A percentile compares a stretch with the other conserved stretches of the same genome.
phyloP scores from a whole-genome alignment of 169 alveolate species.

The Perkinsus marinus region DNA sequence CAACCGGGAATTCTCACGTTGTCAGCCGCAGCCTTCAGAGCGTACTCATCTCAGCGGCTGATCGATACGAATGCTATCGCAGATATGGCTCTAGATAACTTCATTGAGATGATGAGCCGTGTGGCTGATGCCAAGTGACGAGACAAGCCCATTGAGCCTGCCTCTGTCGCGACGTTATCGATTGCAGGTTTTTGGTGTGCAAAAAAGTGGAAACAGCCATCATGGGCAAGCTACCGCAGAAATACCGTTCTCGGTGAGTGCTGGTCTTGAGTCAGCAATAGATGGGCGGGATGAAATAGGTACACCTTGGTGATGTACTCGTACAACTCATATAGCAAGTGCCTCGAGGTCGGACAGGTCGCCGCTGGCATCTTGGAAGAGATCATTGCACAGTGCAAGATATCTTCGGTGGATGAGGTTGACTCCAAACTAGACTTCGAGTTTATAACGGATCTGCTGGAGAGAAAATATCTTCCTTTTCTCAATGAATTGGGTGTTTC shows the following conservation, averaged over 20 bases:
- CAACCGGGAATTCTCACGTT: neutral
- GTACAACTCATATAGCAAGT: neutral
- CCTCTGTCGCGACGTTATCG: neutral
- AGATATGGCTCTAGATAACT: constrained; percentile 3
- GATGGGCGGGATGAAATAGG: neutral
- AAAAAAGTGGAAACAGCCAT: neutral
- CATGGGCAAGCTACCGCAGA: neutral
- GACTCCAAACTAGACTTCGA: neutral
- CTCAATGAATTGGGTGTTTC: neutral
- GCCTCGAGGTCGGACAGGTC: neutral
- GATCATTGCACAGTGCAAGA: neutral
- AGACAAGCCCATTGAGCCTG: neutral
- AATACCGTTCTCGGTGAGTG: neutral
- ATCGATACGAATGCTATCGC: constrained; percentile 4
- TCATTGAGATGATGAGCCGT: neutral
- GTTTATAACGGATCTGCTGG: neutral
- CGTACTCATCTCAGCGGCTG: neutral
- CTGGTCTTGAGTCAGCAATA: neutral
- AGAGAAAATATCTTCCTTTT: neutral
- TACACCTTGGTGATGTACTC: neutral
- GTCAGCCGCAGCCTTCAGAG: neutral
- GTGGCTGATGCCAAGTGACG: neutral
- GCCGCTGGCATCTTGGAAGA: neutral
- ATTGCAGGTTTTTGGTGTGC: neutral
- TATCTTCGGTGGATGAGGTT: neutral